phyloP scores from a whole-genome alignment of 169 alveolate genomes.

The Plasmodium fragile region DNA sequence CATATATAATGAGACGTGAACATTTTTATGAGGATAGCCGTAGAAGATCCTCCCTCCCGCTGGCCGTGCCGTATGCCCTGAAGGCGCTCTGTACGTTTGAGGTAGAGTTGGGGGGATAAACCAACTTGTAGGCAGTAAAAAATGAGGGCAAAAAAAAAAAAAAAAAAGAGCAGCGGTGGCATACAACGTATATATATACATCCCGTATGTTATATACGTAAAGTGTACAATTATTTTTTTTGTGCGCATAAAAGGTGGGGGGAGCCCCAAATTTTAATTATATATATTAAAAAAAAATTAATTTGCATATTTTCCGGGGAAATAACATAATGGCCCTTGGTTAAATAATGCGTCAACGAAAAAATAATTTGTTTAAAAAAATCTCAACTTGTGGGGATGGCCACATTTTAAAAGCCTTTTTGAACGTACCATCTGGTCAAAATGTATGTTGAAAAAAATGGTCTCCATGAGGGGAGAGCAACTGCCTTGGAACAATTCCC shows the following conservation, averaged over 20 bases:
- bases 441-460: neutral
- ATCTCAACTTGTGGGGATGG: neutral
- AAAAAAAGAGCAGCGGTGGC: neutral
- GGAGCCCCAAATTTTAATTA: neutral
- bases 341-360: neutral
- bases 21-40: neutral
- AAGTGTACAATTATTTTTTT: neutral
- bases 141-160: neutral
- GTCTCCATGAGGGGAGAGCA: neutral
- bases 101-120: constrained; percentile 76
- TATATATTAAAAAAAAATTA: neutral
- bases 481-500: neutral
- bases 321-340: neutral
- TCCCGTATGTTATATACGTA: too few species aligned
- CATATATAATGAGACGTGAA: neutral
- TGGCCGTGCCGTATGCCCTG: neutral
- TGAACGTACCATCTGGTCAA: neutral
- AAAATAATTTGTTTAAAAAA: neutral
- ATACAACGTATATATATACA: neutral
- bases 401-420: neutral
- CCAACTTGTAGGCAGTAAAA: neutral
- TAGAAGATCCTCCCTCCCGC: neutral
- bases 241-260: neutral
- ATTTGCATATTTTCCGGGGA: neutral
- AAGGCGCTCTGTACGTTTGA: neutral